Percentiles rank a stretch among this genome's conserved stretches.
phyloP scores from a whole-genome alignment of 163 green algal species.

The Scenedesmus sp. region DNA sequence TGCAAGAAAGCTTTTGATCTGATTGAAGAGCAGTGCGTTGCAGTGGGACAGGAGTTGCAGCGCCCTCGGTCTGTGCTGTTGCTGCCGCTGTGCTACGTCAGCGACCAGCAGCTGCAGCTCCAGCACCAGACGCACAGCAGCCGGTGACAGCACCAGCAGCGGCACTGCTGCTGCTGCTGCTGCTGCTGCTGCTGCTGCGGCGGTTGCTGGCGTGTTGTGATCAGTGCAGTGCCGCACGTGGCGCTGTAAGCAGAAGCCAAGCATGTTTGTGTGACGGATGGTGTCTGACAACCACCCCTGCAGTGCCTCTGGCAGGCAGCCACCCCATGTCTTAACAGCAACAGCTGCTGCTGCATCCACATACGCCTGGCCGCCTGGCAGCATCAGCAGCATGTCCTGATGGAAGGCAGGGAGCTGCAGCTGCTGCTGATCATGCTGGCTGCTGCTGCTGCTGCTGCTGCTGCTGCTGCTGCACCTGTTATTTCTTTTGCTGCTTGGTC shows the following conservation, averaged over 20 bases:
- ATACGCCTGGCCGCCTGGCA: not conserved
- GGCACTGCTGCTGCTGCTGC: not conserved
- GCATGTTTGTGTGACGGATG: not conserved
- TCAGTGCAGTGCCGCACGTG: no score
- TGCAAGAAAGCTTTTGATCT: not conserved
- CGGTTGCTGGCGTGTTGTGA: no score
- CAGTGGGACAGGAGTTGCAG: no score
- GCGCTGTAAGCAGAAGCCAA: no score
- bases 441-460: not conserved
- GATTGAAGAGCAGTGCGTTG: not conserved
- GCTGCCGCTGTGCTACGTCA: no score
- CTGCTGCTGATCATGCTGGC: not conserved
- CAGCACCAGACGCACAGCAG: not conserved
- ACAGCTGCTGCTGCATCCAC: not conserved
- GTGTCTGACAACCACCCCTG: no score
- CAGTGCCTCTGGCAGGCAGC: no score
- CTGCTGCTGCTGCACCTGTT: not conserved
- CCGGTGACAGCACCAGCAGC: not conserved
- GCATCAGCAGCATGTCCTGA: not conserved
- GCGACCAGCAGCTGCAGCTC: not conserved
- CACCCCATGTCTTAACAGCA: no score
- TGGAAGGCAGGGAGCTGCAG: not conserved
- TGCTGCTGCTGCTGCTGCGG: no score
- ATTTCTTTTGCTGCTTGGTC: not conserved
- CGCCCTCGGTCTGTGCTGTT: not conserved